Percentiles rank a stretch among this genome's conserved stretches.
Evolutionary conservation across 345 rosid species (phyloP).

Genomic region (Corymbia maculata): DNA sequence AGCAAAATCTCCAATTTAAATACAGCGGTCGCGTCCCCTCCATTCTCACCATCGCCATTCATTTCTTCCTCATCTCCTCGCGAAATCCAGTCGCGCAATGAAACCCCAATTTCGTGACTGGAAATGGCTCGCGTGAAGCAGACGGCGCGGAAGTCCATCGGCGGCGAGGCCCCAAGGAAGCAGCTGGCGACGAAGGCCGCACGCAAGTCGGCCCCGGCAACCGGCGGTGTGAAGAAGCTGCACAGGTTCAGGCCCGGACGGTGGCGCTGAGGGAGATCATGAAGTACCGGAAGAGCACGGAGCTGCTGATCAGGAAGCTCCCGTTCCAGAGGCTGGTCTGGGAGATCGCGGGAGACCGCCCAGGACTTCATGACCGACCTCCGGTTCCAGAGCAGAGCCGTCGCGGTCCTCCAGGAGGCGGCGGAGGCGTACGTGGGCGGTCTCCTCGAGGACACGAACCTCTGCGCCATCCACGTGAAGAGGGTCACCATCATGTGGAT

Average conservation of each 20-base stretch:
- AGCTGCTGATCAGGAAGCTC: slow-evolving; percentile 17
- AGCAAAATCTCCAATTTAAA: background rate
- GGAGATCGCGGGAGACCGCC: slow-evolving; percentile 1
- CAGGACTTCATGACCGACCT: slow-evolving; percentile 19
- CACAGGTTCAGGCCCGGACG: slow-evolving; percentile 19
- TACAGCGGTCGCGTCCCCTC: background rate
- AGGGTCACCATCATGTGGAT: slow-evolving; percentile 19
- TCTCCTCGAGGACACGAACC: slow-evolving; percentile 13
- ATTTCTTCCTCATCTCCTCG: background rate
- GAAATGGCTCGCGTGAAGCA: slow-evolving; percentile 8
- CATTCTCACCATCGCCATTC: background rate
- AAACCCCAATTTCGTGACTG: background rate
- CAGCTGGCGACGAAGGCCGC: slow-evolving; percentile 17
- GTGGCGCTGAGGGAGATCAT: slow-evolving; percentile 19
- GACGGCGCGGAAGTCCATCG: slow-evolving; percentile 12
- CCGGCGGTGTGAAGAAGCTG: slow-evolving; percentile 20
- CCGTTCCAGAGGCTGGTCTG: slow-evolving; percentile 19
- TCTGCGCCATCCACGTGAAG: slow-evolving; percentile 14
- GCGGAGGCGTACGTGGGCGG: slow-evolving; percentile 16
- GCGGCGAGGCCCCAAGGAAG: slow-evolving; percentile 19
- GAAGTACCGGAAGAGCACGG: slow-evolving; percentile 20
- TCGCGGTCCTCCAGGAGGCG: slow-evolving; percentile 15
- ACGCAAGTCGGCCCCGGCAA: slow-evolving; percentile 16
- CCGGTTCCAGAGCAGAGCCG: slow-evolving; percentile 18
- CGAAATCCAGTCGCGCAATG: background rate